Evolutionary conservation across 352 stramenopile genomes (phyloP).

Genomic region (Phytophthora pinifolia): DNA sequence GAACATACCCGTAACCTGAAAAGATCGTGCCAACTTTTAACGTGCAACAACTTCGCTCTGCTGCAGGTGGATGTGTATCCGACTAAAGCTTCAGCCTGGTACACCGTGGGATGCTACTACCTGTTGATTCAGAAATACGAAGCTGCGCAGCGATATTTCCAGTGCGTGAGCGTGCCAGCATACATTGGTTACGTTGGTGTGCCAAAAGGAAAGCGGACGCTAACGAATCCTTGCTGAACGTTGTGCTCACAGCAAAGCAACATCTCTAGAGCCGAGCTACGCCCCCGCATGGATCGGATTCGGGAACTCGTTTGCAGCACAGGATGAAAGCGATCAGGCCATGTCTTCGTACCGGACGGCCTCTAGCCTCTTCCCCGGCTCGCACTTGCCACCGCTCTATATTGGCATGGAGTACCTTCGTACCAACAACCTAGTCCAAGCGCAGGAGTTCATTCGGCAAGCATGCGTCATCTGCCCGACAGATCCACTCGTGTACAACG

Average conservation of each 20-base stretch:
- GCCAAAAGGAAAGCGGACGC: not conserved
- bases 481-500: constrained; percentile 95
- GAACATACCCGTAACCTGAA: not conserved
- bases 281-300: constrained; percentile 97
- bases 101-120: constrained; percentile 97
- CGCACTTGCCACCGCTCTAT: constrained; percentile 93
- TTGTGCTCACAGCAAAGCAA: constrained; percentile 74
- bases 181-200: not conserved
- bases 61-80: constrained; percentile 91
- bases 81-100: constrained; percentile 93
- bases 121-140: constrained; percentile 94
- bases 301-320: constrained; percentile 95
- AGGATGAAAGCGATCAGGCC: constrained; percentile 98
- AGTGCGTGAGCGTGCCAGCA: constrained; percentile 48
- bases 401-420: constrained; percentile 98
- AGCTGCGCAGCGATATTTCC: constrained; percentile 95
- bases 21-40: not conserved
- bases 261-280: constrained; percentile 91
- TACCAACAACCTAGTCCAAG: constrained; percentile 96
- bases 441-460: constrained; percentile 92
- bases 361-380: constrained; percentile 92
- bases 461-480: constrained; percentile 83
- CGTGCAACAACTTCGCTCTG: not conserved
- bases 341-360: constrained; percentile 96
- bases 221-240: not conserved